Base-by-base conservation (phyloP, 176 grass and related monocot species). In the Carex cristatella region DNA sequence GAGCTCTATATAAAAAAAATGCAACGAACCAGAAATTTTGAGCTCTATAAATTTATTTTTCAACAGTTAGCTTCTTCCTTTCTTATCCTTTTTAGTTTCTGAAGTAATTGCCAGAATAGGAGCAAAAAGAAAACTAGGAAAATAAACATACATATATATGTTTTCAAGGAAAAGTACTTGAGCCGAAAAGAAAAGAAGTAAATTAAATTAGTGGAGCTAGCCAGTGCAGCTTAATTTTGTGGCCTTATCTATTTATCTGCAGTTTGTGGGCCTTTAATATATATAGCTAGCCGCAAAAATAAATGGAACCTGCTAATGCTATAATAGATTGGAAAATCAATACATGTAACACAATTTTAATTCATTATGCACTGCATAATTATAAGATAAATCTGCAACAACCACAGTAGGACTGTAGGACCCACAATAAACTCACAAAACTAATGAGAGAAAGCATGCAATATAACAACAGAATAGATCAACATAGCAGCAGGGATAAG, bases 381-480 rank as follows among this genome's bases (percentile, higher is more conserved):
- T 23, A 23, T 5, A 72, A 53, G 1, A 27, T 2, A 75, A 75
- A 75, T 54, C 18, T 30, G 71, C 10, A 30, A 14, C 16, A 54
- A 75, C 30, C 37, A 19, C 10, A 42, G n/a, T 19, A 48, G 23
- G 23, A 23, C 23, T 18, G 4, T 19, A 49, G 70, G 5, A 18
- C 16, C 57, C 55, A 80, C 32, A 60, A 32, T n/a, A 35, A 37
- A 80, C 14, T 62, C 56, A 18, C 35, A 62, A 35, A 84, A 71
- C 82, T 80, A 80, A 60, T 81, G 85, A 65, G 55, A 84, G 85
- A 90, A 87, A 16, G 89, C 89, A 30, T 87, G 86, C 73, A 90
- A 74, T 19, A 90, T 56, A 23, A 90, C 84, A 15, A 60, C 66
- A 69, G 73, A n/a, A 79, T 87, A 90, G 65, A 90, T 87, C 64